Conservation (phyloP, 1,284 basidiomycete genomes). For the Papiliotrema terrestris region DNA sequence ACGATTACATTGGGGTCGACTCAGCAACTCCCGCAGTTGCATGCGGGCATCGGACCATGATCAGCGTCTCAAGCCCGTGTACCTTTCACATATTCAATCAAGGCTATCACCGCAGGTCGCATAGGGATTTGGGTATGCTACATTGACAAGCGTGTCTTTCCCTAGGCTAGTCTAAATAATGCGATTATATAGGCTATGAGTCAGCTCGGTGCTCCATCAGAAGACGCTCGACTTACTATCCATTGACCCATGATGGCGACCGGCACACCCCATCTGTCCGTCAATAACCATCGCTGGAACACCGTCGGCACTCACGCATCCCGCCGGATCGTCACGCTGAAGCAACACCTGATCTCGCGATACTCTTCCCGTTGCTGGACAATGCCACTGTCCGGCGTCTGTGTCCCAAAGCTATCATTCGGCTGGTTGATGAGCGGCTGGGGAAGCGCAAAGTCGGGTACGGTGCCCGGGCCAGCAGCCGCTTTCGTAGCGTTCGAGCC, state of each 20-base stretch:
- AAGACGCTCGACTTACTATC: conserved; percentile 32
- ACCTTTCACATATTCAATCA: no score
- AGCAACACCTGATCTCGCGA: conserved; percentile 83
- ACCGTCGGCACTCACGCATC: conserved; percentile 61
- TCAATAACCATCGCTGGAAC: background rate
- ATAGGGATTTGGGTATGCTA: no score
- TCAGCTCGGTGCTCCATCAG: no score
- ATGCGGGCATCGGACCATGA: no score
- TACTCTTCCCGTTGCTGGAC: conserved; percentile 55
- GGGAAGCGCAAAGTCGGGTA: conserved; percentile 24
- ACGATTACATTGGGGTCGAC: no score
- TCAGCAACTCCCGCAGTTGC: no score
- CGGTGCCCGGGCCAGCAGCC: conserved; percentile 1
- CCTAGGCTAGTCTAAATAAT: no score
- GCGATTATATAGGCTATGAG: no score
- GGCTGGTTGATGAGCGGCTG: conserved; percentile 13
- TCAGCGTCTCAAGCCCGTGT: no score
- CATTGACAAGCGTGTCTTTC: no score
- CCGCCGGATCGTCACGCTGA: conserved; percentile 88
- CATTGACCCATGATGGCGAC: conserved; percentile 74
- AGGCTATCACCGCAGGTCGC: no score
- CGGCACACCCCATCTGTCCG: conserved; percentile 64
- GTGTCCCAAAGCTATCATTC: background rate
- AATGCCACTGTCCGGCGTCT: conserved; percentile 5
- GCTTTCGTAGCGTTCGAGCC: conserved; percentile 4